A percentile compares a stretch with the other conserved stretches of the same genome.
Conservation (phyloP, 1,284 basidiomycete genomes). For the Schizopora paradoxa region DNA sequence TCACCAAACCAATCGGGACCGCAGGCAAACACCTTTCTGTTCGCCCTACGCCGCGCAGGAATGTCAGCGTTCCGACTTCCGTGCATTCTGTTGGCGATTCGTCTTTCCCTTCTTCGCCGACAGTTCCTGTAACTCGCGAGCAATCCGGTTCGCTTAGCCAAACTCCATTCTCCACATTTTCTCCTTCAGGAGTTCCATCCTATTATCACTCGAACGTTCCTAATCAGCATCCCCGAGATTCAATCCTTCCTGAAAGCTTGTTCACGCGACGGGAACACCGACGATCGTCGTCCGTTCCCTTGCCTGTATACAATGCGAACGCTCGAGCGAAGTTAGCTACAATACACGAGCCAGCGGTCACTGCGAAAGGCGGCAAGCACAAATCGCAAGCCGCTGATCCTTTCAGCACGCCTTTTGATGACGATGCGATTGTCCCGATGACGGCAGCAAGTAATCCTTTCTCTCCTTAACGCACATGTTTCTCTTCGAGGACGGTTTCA, state of each 20-base stretch:
- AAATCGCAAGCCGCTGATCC: conserved; percentile 48
- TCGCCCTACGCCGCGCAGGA: conserved; percentile 27
- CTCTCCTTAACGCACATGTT: no score
- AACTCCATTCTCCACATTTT: background rate
- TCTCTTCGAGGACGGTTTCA: no score
- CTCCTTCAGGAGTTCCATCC: conserved; percentile 9
- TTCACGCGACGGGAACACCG: background rate
- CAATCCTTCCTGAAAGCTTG: conserved; percentile 9
- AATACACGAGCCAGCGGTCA: conserved; percentile 26
- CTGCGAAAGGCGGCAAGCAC: conserved; percentile 41
- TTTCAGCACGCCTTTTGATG: conserved; percentile 75
- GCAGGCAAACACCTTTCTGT: conserved; percentile 14
- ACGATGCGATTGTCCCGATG: conserved; percentile 34
- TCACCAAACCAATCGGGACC: conserved; percentile 23
- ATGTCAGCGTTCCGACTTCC: conserved; percentile 29
- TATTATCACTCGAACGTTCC: conserved; percentile 12
- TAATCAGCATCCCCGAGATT: conserved; percentile 5
- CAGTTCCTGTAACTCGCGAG: conserved; percentile 21
- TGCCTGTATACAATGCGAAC: conserved; percentile 14
- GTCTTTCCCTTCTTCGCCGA: conserved; percentile 16
- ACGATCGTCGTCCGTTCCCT: conserved; percentile 14
- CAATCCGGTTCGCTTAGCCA: conserved; percentile 1
- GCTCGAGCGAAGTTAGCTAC: conserved; percentile 23
- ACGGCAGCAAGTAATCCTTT: conserved; percentile 12
- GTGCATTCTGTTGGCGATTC: conserved; percentile 22